A percentile compares a stretch with the other conserved stretches of the same genome.
These are phyloP conservation scores for Exophiala phaeomuriformis DNA, from an alignment of 2,329 filamentous ascomycete species.

Conservation along the genomic window DNA sequence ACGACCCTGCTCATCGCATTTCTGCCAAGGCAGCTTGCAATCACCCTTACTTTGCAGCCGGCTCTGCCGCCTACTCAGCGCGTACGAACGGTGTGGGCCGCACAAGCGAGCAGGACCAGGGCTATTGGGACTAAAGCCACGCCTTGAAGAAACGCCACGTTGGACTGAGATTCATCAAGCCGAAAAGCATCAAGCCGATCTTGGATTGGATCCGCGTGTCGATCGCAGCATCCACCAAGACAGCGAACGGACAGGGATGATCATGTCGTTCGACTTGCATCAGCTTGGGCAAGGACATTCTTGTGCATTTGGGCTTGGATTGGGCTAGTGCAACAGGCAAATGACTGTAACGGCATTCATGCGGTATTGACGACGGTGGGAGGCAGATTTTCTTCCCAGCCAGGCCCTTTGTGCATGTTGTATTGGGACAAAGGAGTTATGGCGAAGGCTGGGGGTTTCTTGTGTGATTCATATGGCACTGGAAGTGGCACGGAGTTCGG, in stretches of 20 bases:
- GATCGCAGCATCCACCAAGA: conserved; percentile 39
- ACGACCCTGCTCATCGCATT: conserved; percentile 78
- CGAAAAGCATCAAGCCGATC: too few relatives aligned
- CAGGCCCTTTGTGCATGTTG: background rate
- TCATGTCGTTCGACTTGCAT: background rate
- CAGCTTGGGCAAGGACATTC: background rate
- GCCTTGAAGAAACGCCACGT: too few relatives aligned
- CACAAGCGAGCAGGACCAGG: conserved; percentile 30
- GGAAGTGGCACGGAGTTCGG: too few relatives aligned
- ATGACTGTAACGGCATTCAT: background rate
- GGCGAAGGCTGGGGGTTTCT: background rate
- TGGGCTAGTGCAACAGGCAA: background rate
- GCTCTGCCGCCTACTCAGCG: conserved; percentile 44
- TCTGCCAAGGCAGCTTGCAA: conserved; percentile 81
- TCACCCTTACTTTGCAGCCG: conserved; percentile 69
- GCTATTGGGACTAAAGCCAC: too few relatives aligned
- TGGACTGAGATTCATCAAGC: too few relatives aligned
- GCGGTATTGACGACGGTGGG: background rate
- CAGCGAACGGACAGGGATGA: background rate
- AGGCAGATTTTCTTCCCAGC: background rate
- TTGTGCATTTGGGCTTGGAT: background rate
- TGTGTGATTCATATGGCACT: too few relatives aligned
- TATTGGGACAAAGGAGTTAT: background rate
- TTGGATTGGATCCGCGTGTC: background rate
- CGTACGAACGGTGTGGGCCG: conserved; percentile 28